Conservation (phyloP, 768 basidiomycete species). For the Tulasnella calospora region DNA sequence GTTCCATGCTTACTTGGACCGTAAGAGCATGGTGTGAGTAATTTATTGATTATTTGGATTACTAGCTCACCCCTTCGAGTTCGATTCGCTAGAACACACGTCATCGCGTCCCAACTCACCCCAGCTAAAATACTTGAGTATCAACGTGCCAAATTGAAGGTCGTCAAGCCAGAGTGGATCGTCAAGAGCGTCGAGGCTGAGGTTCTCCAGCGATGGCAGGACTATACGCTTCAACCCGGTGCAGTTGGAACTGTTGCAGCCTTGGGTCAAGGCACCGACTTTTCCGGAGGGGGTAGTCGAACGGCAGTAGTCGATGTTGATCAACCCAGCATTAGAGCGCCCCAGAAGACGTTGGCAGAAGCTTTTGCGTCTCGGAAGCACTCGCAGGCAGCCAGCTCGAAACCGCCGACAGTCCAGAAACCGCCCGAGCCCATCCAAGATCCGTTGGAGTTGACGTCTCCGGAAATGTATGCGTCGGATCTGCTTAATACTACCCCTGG, state of each 20-base stretch:
- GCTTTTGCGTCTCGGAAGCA: background rate
- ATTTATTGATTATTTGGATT: background rate
- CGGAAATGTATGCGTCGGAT: background rate
- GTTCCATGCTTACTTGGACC: slow-evolving; percentile 79
- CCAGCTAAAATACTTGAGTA: slow-evolving; percentile 86
- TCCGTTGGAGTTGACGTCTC: background rate
- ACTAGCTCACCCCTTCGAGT: background rate
- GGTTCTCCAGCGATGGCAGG: slow-evolving; percentile 69
- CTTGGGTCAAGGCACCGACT: slow-evolving; percentile 16
- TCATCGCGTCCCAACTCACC: slow-evolving; percentile 86
- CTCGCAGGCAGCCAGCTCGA: background rate
- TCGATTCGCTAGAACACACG: slow-evolving; percentile 61
- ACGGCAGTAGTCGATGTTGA: slow-evolving; percentile 30
- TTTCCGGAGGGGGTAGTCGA: background rate
- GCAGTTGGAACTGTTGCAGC: slow-evolving; percentile 15
- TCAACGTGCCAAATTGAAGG: slow-evolving; percentile 66
- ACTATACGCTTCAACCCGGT: slow-evolving; percentile 45
- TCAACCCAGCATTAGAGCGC: slow-evolving; percentile 29
- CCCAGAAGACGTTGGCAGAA: background rate
- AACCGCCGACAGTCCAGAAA: background rate
- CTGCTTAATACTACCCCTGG: background rate
- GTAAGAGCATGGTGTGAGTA: slow-evolving; percentile 64
- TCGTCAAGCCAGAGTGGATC: slow-evolving; percentile 86
- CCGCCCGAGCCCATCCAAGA: background rate
- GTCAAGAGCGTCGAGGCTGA: slow-evolving; percentile 67